Evolutionary conservation across 2,329 filamentous ascomycete genomes (phyloP).

Genomic region (Ophiostoma tasmaniense): DNA sequence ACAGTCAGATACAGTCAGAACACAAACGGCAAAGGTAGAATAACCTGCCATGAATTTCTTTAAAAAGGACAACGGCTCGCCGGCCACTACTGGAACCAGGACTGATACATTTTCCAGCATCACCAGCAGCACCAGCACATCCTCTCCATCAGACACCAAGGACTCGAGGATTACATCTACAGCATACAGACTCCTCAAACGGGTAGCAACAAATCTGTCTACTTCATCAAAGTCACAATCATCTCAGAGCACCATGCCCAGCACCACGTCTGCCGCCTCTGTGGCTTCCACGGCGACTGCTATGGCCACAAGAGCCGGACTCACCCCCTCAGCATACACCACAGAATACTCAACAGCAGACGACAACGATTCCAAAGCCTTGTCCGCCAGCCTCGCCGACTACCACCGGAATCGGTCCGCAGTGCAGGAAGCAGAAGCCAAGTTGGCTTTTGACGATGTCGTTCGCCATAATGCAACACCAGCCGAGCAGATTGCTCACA

Average conservation of each 20-base stretch:
- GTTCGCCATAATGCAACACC: constrained; percentile 28
- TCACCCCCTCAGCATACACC: background rate
- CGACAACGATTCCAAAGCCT: background rate
- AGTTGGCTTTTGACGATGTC: constrained; percentile 34
- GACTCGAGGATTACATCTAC: background rate
- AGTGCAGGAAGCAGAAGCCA: constrained; percentile 28
- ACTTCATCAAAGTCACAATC: background rate
- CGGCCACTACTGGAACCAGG: background rate
- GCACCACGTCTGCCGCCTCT: background rate
- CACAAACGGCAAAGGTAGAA: background rate
- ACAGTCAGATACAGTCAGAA: background rate
- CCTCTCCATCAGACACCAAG: background rate
- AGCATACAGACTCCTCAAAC: background rate
- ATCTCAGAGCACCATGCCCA: background rate
- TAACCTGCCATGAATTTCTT: background rate
- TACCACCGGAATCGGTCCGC: constrained; percentile 29
- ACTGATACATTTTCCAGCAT: background rate
- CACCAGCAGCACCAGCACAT: background rate
- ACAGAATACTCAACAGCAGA: background rate
- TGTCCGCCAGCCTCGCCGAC: background rate
- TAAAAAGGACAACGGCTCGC: background rate
- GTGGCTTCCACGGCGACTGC: too few relatives aligned
- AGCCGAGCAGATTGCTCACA: constrained; percentile 32
- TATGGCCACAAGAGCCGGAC: background rate
- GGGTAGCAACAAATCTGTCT: background rate